Conservation (phyloP, 805 yeast species). For the Hagleromyces aurorensis region DNA sequence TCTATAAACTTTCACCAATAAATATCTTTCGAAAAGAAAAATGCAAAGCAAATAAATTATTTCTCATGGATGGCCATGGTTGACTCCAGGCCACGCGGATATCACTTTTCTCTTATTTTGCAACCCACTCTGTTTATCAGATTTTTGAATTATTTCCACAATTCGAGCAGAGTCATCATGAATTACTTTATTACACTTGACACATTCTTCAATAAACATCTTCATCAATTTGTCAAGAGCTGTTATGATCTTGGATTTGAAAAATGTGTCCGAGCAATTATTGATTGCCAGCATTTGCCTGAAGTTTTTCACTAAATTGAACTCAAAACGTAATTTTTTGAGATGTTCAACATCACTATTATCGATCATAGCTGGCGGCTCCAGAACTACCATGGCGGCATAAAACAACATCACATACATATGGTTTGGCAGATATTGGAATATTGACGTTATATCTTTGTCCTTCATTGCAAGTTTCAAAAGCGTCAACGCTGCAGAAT, state of each 20-base stretch:
- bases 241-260: constrained; percentile 38
- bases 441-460: constrained; percentile 45
- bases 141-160: constrained; percentile 8
- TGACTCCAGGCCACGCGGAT: constrained; percentile 59
- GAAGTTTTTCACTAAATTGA: constrained; percentile 38
- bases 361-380: constrained; percentile 34
- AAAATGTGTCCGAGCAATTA: constrained; percentile 44
- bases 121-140: constrained; percentile 3
- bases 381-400: constrained; percentile 49
- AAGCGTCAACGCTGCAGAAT: constrained; percentile 56
- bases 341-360: constrained; percentile 20
- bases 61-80: constrained; percentile 53
- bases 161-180: constrained; percentile 11
- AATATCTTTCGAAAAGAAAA: too few relatives aligned
- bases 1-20: too few relatives aligned
- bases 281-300: constrained; percentile 37
- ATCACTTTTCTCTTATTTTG: constrained; percentile 25
- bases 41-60: constrained; percentile 1
- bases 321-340: constrained; percentile 30
- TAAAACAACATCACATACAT: constrained; percentile 65
- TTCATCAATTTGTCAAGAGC: constrained; percentile 19
- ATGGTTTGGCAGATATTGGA: constrained; percentile 63
- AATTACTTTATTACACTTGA: constrained; percentile 15
- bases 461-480: constrained; percentile 52
- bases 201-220: constrained; percentile 10